These are phyloP conservation scores for Magnolia officinalis DNA, from an alignment of 164 flowering plant species.

Conservation along the genomic window DNA sequence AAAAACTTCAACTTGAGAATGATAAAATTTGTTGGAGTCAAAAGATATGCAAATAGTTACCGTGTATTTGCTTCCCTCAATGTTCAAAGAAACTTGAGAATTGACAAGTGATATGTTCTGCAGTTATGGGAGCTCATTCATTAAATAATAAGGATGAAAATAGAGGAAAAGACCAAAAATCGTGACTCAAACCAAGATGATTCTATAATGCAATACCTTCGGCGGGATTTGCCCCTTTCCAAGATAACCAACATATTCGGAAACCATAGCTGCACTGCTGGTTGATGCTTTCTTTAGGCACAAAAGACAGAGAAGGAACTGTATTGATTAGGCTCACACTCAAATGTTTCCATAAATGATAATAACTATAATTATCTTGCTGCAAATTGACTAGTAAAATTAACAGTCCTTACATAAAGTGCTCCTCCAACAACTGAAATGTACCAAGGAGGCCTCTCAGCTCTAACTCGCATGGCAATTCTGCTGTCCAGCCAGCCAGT, in stretches of 20 bases:
- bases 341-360: neutral
- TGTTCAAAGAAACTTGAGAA: slow-evolving; percentile 87
- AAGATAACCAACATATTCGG: slow-evolving; percentile 96
- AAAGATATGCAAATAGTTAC: slow-evolving; percentile 32
- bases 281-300: slow-evolving; percentile 81
- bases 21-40: neutral
- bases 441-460: slow-evolving; percentile 99
- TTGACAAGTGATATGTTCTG: slow-evolving; percentile 97
- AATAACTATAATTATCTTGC: neutral
- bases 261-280: slow-evolving; percentile 91
- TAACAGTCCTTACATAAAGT: slow-evolving; percentile 63
- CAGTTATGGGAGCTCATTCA: slow-evolving; percentile 15
- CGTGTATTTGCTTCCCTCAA: slow-evolving; percentile 98
- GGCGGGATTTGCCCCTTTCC: slow-evolving; percentile 99
- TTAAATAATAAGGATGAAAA: slow-evolving; percentile 10
- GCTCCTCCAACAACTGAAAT: slow-evolving; percentile 98
- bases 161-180: neutral
- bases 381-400: slow-evolving; percentile 1
- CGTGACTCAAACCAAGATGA: neutral
- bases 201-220: slow-evolving; percentile 48
- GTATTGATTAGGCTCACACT: neutral
- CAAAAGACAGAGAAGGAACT: neutral
- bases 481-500: slow-evolving; percentile 99
- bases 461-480: slow-evolving; percentile 99
- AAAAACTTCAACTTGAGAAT: neutral